phyloP scores from a whole-genome alignment of 345 rosid genomes.

The Aquilaria sinensis region DNA sequence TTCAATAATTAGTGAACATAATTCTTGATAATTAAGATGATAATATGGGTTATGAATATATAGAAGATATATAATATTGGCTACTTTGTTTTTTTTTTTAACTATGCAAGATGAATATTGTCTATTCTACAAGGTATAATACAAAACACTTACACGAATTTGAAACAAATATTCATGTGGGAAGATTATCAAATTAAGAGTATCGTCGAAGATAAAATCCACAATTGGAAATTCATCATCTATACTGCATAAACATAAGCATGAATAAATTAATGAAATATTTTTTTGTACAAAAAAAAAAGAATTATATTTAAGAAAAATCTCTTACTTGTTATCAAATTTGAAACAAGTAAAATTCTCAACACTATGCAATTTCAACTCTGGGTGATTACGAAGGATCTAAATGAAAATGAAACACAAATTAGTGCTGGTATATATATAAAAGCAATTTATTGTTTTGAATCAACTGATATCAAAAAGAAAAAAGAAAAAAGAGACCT shows the following conservation, averaged over 20 bases:
- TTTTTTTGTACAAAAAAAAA: background rate
- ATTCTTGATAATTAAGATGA: no score
- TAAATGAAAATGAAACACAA: constrained; percentile 5
- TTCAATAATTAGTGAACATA: no score
- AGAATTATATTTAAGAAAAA: background rate
- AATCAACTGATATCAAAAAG: background rate
- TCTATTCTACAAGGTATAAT: background rate
- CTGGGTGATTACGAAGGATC: constrained; percentile 23
- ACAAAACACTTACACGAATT: constrained; percentile 19
- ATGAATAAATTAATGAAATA: background rate
- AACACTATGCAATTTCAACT: constrained; percentile 16
- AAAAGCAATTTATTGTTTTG: background rate
- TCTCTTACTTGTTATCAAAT: constrained; percentile 23
- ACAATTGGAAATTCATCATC: constrained; percentile 30
- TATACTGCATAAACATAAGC: constrained; percentile 23
- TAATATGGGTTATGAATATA: no score
- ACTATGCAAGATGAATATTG: no score
- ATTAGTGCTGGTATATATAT: background rate
- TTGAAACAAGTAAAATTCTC: constrained; percentile 28
- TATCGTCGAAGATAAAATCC: constrained; percentile 20
- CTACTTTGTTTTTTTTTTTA: no score
- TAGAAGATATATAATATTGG: no score
- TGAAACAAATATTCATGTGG: constrained; percentile 33
- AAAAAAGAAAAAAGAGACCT: constrained; percentile 16
- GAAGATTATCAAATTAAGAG: constrained; percentile 27